Base-by-base conservation (phyloP, 208 protist species). In the Porcisia hertigi region DNA sequence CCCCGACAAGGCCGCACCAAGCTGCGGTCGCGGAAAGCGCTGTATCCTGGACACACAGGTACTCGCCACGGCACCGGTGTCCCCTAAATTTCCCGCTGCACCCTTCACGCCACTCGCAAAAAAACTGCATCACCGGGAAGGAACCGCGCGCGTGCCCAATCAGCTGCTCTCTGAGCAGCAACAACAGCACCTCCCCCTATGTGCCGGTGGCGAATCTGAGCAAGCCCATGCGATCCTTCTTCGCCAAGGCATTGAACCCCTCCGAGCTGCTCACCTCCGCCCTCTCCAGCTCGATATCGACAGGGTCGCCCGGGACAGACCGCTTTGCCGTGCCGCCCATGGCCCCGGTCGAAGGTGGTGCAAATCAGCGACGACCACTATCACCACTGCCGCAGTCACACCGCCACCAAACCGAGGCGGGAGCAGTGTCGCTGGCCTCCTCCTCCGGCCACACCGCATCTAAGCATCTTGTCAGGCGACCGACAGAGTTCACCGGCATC, bases 321-420 rank as follows among this genome's bases (percentile, higher is more conserved):
- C 77, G 77, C 71, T 76, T 81, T 62, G 71, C 45, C 11, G 39
- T 69, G 18, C 77, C 64, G 58, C 55, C 71, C 14, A 39, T 47
- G 11, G 54, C 62, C 1, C 43, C 52, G 18, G 30, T 65, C 43
- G 49, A 69, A 20, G 45, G 58, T n/a, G 69, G 74, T 23, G 52
- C 54, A 20, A 16, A 54, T 5, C 69, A 59, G 34, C 69, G 58
- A 20, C 36, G 54, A 25, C 36, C 39, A 16, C 67, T 7, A 41
- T 6, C 34, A 4, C 62, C 16, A 43, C 64, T 8, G 39, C n/a
- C 11, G 64, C 63, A 14, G 43, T 3, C 60, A 36, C 11, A 57
- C 62, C n/a, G 30, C 47, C 30, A 25, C 64, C 39, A 64, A 52
- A 67, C 47, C 34, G 43, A 53, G 16, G 49, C 5, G 12, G 39